Evolutionary conservation across 345 rosid species (phyloP).

Genomic region (Passiflora organensis): DNA sequence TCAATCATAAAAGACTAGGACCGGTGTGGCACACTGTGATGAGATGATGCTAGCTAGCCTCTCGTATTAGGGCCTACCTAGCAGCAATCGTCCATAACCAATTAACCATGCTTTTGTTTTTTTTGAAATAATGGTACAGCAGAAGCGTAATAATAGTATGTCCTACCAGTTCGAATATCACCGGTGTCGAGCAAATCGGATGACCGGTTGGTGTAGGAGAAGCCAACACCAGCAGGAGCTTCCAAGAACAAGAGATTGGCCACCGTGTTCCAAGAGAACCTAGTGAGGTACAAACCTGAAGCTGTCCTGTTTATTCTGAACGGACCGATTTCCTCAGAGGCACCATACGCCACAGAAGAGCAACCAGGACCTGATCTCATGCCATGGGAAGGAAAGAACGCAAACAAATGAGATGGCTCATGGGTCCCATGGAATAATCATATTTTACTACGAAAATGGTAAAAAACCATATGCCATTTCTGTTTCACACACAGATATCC

Average conservation of each 20-base stretch:
- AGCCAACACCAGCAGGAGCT: slow-evolving; percentile 97
- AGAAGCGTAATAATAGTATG: neutral
- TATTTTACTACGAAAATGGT: too few species aligned
- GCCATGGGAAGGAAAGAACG: neutral
- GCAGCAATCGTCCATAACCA: neutral
- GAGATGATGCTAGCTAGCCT: slow-evolving; percentile 5
- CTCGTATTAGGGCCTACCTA: slow-evolving; percentile 9
- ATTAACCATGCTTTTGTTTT: too few species aligned
- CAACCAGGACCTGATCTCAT: slow-evolving; percentile 78
- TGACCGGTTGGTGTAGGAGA: slow-evolving; percentile 86
- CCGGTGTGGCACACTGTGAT: neutral
- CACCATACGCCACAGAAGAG: slow-evolving; percentile 97
- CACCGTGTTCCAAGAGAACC: slow-evolving; percentile 79
- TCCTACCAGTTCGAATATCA: slow-evolving; percentile 71
- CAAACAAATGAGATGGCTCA: neutral
- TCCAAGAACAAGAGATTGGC: slow-evolving; percentile 93
- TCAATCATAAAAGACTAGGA: slow-evolving; percentile 4
- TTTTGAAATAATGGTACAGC: too few species aligned
- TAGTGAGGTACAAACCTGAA: slow-evolving; percentile 77
- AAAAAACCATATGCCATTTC: too few species aligned
- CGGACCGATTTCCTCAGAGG: slow-evolving; percentile 98
- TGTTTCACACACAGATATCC: too few species aligned
- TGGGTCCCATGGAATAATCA: slow-evolving; percentile 1
- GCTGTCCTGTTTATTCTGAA: slow-evolving; percentile 76
- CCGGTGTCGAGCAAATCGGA: slow-evolving; percentile 80